Conservation (phyloP, 768 basidiomycete species). For the Podaxis sp. region DNA sequence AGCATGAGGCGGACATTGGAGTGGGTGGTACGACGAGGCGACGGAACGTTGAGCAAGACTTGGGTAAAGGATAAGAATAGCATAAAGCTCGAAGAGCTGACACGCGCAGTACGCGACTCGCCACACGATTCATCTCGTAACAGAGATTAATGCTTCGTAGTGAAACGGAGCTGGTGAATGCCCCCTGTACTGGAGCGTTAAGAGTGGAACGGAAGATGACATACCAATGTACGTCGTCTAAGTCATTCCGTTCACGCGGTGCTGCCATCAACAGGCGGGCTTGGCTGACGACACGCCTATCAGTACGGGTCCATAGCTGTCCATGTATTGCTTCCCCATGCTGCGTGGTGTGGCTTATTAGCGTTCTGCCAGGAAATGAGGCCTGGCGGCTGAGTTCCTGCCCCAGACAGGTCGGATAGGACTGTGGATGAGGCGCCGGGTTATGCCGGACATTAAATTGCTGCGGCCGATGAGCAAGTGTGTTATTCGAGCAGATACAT, state of each 20-base stretch:
- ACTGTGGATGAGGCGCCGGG: not conserved
- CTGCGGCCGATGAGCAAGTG: not conserved
- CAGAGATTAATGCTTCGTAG: not conserved
- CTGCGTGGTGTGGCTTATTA: not conserved
- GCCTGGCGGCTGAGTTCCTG: not conserved
- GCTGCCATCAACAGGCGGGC: not conserved
- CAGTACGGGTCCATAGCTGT: not conserved
- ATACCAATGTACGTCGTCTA: not conserved
- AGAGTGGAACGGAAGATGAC: not conserved
- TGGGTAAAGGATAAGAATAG: not conserved
- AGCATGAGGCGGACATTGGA: no score
- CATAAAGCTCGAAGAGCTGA: not conserved
- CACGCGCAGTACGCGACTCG: not conserved
- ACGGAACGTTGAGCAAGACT: not conserved
- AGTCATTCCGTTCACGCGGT: not conserved
- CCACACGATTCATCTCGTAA: not conserved
- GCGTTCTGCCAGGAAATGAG: not conserved
- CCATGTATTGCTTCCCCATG: not conserved
- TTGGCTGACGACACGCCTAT: not conserved
- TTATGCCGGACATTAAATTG: not conserved
- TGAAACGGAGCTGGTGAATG: not conserved
- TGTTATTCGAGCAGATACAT: not conserved
- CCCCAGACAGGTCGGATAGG: not conserved
- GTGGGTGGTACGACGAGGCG: not conserved
- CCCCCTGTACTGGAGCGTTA: not conserved